Conservation (phyloP, 2,329 filamentous ascomycete species). For the Colletotrichum coccodes region DNA sequence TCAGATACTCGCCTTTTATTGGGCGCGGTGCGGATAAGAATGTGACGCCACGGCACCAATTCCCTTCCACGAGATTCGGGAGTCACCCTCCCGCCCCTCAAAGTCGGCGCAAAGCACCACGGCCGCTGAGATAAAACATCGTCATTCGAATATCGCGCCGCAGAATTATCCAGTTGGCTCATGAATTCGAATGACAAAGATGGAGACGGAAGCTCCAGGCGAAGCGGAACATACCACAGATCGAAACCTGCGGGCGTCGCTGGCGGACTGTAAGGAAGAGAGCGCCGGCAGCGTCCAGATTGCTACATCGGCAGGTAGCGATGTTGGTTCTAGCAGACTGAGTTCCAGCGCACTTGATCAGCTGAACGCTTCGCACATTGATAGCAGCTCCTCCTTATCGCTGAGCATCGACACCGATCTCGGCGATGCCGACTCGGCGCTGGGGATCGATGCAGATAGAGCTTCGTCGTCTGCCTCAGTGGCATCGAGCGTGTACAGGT, state of each 20-base stretch:
- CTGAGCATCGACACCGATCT: constrained; percentile 18
- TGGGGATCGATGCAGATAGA: not conserved
- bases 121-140: not conserved
- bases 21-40: not conserved
- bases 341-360: not conserved
- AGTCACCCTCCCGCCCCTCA: not conserved
- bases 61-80: not conserved
- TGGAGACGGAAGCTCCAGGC: not conserved
- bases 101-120: too few relatives aligned
- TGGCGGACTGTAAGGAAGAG: not conserved
- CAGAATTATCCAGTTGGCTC: too few relatives aligned
- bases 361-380: constrained; percentile 1
- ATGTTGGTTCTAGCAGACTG: not conserved
- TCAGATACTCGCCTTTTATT: not conserved
- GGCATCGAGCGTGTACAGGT: constrained; percentile 16
- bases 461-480: constrained; percentile 22
- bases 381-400: not conserved
- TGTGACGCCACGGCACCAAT: constrained; percentile 2
- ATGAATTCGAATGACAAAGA: not conserved
- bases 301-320: not conserved
- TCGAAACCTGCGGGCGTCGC: not conserved
- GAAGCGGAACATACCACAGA: not conserved
- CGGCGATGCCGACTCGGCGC: constrained; percentile 21
- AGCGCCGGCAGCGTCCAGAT: not conserved
- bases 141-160: not conserved